A percentile compares a stretch with the other conserved stretches of the same genome.
Evolutionary conservation across 225 moss, liverwort and hornwort species (phyloP).

Genomic region (Asterella californica): DNA sequence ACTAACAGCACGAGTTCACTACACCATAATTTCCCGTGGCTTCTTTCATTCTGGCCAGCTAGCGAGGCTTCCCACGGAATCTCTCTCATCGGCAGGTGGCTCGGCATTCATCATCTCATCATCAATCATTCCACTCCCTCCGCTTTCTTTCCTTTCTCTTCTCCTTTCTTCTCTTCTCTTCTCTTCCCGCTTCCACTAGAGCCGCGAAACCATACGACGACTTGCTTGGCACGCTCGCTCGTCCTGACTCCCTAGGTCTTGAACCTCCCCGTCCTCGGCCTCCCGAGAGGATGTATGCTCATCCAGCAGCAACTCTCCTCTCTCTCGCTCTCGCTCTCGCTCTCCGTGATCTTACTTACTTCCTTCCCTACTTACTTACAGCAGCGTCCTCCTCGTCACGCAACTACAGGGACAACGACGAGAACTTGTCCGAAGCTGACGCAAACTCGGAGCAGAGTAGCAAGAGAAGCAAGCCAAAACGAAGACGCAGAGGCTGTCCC

Average conservation of each 20-base stretch:
- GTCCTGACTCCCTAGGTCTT: not conserved
- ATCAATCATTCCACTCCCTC: not conserved
- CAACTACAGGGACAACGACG: not conserved
- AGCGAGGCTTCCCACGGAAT: not conserved
- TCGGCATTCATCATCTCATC: not conserved
- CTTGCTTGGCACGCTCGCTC: no score
- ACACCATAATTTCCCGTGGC: not conserved
- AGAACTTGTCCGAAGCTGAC: not conserved
- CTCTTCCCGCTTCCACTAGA: not conserved
- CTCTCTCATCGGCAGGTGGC: not conserved
- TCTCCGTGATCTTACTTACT: not conserved
- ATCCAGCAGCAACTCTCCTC: not conserved
- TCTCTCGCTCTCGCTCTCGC: no score
- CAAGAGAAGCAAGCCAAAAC: not conserved
- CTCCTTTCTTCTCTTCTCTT: not conserved
- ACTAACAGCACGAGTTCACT: not conserved
- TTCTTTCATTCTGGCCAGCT: conserved; percentile 7
- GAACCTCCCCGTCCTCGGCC: not conserved
- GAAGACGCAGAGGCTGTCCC: no score
- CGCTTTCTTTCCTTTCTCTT: not conserved
- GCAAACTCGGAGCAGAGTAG: not conserved
- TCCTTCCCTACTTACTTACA: no score
- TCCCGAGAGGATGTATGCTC: not conserved
- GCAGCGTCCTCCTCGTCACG: conserved; percentile 2
- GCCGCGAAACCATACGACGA: not conserved